Evolutionary conservation across 2,329 filamentous ascomycete genomes (phyloP), one percentile per base, ranked within the genome.

Genomic region (Xylaria multiplex): DNA sequence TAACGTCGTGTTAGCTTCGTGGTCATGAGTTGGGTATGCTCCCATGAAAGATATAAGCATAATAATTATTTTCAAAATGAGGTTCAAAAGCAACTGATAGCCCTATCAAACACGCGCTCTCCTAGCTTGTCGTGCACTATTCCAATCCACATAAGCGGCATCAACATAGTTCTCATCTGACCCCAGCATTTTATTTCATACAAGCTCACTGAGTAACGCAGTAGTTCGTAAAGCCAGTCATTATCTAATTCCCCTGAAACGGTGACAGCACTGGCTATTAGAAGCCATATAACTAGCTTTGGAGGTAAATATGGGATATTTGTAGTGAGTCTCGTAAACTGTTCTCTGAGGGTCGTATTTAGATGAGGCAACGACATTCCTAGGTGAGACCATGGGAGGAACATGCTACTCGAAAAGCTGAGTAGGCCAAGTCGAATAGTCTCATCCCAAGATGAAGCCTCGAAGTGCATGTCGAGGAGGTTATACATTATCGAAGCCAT

Each of bases 401-500:
- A 83, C n/a, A 80, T 64, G 60, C 74, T 72, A n/a, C 72, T 75
- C 4, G 74, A 74, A 57, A 80, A 81, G 16, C 75, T 75, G 1
- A 83, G 66, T 0, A 83, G 71, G 16, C 80, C 79, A 8, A 80
- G 73, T 2, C 80, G 78, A 11, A 83, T 68, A 1, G 74, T 71
- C 67, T 82, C 79, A 42, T 80, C 69, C 5, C 70, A 53, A 0
- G 76, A 76, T 13, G 69, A 70, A 2, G 32, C 16, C 6, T 71
- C 64, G 61, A 78, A 78, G 3, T 60, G 55, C 74, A 78, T 77
- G 40, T 73, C 52, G 19, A 82, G 68, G 2, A 83, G 74, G 2
- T 77, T 79, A 68, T 83, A 83, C 71, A 79, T 78, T 32, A 79
- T 73, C 16, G 80, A 77, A 2, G 72, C 68, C 78, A 82, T 81